These are phyloP conservation scores for Cocos nucifera DNA, from an alignment of 176 grass and related monocot species.

Conservation along the genomic window DNA sequence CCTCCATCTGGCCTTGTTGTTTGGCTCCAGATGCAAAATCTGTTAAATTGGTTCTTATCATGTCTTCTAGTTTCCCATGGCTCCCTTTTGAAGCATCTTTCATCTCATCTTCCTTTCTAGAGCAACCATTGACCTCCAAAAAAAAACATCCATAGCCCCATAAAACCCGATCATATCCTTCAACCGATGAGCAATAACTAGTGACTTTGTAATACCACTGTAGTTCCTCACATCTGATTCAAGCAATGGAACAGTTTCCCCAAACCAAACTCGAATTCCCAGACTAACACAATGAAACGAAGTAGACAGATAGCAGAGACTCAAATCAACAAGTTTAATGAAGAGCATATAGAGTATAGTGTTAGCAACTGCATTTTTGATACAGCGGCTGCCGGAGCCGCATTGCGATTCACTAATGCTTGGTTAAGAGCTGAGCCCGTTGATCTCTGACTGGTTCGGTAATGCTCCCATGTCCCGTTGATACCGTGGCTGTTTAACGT, in stretches of 20 bases:
- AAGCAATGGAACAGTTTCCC: slow-evolving; percentile 7
- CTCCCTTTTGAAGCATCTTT: background rate
- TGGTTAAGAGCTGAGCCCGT: background rate
- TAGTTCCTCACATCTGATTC: background rate
- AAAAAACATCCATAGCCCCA: background rate
- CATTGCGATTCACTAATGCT: too few relatives aligned
- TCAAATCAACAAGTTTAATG: slow-evolving; percentile 23
- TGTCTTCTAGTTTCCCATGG: slow-evolving; percentile 24
- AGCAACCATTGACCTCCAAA: background rate
- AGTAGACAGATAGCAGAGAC: slow-evolving; percentile 14
- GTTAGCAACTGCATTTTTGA: slow-evolving; percentile 42
- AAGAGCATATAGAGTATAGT: slow-evolving; percentile 13
- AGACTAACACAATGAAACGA: slow-evolving; percentile 15
- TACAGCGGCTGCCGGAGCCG: too few relatives aligned
- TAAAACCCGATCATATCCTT: slow-evolving; percentile 33
- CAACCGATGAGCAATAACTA: background rate
- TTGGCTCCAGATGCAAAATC: slow-evolving; percentile 20
- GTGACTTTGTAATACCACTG: background rate
- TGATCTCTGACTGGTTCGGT: slow-evolving; percentile 27
- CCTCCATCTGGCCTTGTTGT: background rate
- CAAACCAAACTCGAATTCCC: slow-evolving; percentile 5
- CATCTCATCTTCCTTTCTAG: background rate
- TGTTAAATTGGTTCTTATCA: slow-evolving; percentile 26
- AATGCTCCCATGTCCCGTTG: slow-evolving; percentile 34
- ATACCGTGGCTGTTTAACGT: slow-evolving; percentile 26